phyloP scores from a whole-genome alignment of 2,329 filamentous ascomycete genomes.

The Aspergillus amoenus region DNA sequence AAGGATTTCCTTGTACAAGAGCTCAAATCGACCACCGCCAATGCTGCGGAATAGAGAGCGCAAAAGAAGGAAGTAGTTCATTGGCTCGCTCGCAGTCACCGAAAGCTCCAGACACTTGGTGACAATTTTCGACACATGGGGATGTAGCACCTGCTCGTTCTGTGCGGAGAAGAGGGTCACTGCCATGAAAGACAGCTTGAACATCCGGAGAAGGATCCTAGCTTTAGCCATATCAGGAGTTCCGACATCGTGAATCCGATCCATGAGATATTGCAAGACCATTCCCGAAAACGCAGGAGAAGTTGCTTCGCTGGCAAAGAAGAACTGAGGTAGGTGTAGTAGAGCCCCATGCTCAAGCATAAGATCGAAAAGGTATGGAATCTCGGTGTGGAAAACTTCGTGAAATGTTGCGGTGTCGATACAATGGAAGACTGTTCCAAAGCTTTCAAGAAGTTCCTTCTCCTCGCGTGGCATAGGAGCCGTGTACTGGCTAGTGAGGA shows the following conservation, averaged over 20 bases:
- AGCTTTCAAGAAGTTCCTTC: slow-evolving; percentile 94
- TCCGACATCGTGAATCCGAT: slow-evolving; percentile 90
- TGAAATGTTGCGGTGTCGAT: slow-evolving; percentile 98
- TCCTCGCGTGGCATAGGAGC: slow-evolving; percentile 92
- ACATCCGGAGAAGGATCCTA: slow-evolving; percentile 86
- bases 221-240: slow-evolving; percentile 89
- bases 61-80: slow-evolving; percentile 96
- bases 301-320: slow-evolving; percentile 96
- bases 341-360: slow-evolving; percentile 96
- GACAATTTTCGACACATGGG: slow-evolving; percentile 95
- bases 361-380: slow-evolving; percentile 93
- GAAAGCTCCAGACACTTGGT: slow-evolving; percentile 96
- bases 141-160: slow-evolving; percentile 92
- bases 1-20: slow-evolving; percentile 96
- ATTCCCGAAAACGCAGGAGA: slow-evolving; percentile 97
- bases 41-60: slow-evolving; percentile 94
- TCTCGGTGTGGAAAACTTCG: slow-evolving; percentile 96
- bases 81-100: slow-evolving; percentile 92
- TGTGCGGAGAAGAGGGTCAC: slow-evolving; percentile 92
- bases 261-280: slow-evolving; percentile 96
- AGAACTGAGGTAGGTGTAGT: slow-evolving; percentile 94
- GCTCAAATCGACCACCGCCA: slow-evolving; percentile 93
- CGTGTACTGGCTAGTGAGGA: slow-evolving; percentile 93
- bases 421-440: slow-evolving; percentile 97
- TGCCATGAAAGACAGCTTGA: slow-evolving; percentile 99